Evolutionary conservation across 768 basidiomycete genomes (phyloP).

Genomic region (Lactarius hengduanensis): DNA sequence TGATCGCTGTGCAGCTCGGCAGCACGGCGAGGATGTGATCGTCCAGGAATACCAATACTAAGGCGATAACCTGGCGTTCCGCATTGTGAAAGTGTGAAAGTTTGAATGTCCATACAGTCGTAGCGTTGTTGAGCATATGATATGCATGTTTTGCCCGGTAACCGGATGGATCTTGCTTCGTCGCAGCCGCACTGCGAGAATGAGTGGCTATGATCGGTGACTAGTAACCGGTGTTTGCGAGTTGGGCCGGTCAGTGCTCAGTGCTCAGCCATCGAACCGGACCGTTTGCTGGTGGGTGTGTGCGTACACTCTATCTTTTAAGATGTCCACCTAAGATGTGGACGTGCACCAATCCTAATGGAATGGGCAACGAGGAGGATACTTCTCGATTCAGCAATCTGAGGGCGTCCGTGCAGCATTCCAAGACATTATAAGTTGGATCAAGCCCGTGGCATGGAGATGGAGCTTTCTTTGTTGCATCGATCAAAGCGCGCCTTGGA

Average conservation of each 20-base stretch:
- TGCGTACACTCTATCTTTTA: too few relatives aligned
- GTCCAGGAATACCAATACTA: too few relatives aligned
- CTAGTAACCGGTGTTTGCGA: too few relatives aligned
- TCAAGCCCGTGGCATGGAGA: background rate
- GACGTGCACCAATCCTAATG: background rate
- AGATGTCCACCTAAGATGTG: background rate
- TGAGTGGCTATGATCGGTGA: background rate
- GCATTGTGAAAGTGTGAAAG: background rate
- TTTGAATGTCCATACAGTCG: conserved; percentile 2
- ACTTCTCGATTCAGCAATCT: background rate
- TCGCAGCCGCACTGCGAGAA: background rate
- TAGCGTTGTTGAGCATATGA: background rate
- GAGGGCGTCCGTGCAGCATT: background rate
- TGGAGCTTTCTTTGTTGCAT: background rate
- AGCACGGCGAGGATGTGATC: too few relatives aligned
- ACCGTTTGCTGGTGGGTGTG: too few relatives aligned
- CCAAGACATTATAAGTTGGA: too few relatives aligned
- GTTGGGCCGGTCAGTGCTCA: too few relatives aligned
- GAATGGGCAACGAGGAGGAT: background rate
- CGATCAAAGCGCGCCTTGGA: background rate
- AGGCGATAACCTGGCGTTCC: background rate
- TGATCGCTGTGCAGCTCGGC: conserved; percentile 8
- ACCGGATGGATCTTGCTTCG: background rate
- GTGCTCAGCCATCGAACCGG: too few relatives aligned
- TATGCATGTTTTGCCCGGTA: background rate